Evolutionary conservation across 768 basidiomycete species (phyloP).

Genomic region (Lentinula sp.): DNA sequence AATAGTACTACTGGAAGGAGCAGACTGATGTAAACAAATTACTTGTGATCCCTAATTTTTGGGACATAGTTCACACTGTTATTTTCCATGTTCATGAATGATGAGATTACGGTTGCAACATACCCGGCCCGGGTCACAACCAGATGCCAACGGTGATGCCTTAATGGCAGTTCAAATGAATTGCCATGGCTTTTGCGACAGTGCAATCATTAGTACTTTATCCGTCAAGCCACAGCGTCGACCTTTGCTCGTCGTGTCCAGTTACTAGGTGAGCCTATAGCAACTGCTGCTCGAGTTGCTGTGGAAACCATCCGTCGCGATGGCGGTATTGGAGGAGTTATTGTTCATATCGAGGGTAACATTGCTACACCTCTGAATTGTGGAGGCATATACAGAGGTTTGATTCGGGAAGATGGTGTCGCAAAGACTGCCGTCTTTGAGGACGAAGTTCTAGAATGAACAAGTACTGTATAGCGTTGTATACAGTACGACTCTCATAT

Average conservation of each 20-base stretch:
- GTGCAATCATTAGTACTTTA: slow-evolving; percentile 54
- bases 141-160: too few relatives aligned
- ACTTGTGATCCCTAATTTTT: too few relatives aligned
- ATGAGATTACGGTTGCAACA: too few relatives aligned
- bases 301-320: slow-evolving; percentile 52
- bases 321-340: slow-evolving; percentile 70
- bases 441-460: slow-evolving; percentile 45
- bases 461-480: background rate
- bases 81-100: too few relatives aligned
- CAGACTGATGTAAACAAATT: too few relatives aligned
- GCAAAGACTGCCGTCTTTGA: slow-evolving; percentile 73
- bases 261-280: slow-evolving; percentile 50
- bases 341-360: slow-evolving; percentile 63
- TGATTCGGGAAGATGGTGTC: slow-evolving; percentile 62
- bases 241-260: slow-evolving; percentile 65
- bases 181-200: too few relatives aligned
- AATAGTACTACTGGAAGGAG: too few relatives aligned
- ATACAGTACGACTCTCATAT: background rate
- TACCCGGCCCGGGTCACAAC: too few relatives aligned
- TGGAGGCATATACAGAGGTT: slow-evolving; percentile 78
- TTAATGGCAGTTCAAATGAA: too few relatives aligned
- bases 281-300: slow-evolving; percentile 46
- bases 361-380: slow-evolving; percentile 74
- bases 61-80: too few relatives aligned
- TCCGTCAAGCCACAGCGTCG: slow-evolving; percentile 60